phyloP scores from a whole-genome alignment of 495 filamentous ascomycete species.

The Aspergillus heteromorphus region DNA sequence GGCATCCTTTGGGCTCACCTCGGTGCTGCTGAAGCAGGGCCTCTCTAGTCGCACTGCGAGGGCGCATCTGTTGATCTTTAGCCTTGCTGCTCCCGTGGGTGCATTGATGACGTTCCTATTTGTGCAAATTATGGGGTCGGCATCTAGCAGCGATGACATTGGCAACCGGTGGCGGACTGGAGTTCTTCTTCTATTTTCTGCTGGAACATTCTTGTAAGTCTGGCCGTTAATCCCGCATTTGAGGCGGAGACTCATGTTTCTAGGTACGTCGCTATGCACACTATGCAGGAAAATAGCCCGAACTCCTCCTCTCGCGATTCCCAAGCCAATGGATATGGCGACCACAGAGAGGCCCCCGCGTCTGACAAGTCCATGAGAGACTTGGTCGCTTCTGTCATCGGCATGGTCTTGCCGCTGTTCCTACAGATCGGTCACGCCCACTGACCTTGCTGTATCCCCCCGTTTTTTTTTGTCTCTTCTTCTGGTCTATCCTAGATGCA shows the following conservation, averaged over 20 bases:
- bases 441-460: constrained; percentile 39
- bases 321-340: constrained; percentile 62
- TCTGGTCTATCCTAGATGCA: background rate
- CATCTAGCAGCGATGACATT: constrained; percentile 37
- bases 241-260: background rate
- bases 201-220: constrained; percentile 89
- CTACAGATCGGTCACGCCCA: constrained; percentile 90
- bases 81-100: constrained; percentile 81
- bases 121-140: constrained; percentile 61
- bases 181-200: constrained; percentile 84
- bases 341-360: constrained; percentile 41
- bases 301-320: constrained; percentile 43
- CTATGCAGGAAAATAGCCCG: constrained; percentile 78
- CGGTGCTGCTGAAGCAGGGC: constrained; percentile 81
- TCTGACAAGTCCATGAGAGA: constrained; percentile 43
- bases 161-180: constrained; percentile 82
- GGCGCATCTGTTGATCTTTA: constrained; percentile 84
- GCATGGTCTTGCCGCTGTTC: constrained; percentile 85
- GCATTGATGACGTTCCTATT: constrained; percentile 78
- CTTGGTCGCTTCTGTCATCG: constrained; percentile 71
- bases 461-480: constrained; percentile 6
- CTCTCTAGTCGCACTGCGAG: constrained; percentile 79
- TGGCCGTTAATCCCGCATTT: background rate
- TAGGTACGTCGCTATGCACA: constrained; percentile 97
- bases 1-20: constrained; percentile 90